Percentiles rank a stretch among this genome's conserved stretches.
phyloP scores from a whole-genome alignment of 495 filamentous ascomycete species.

The Usnea hakonensis region DNA sequence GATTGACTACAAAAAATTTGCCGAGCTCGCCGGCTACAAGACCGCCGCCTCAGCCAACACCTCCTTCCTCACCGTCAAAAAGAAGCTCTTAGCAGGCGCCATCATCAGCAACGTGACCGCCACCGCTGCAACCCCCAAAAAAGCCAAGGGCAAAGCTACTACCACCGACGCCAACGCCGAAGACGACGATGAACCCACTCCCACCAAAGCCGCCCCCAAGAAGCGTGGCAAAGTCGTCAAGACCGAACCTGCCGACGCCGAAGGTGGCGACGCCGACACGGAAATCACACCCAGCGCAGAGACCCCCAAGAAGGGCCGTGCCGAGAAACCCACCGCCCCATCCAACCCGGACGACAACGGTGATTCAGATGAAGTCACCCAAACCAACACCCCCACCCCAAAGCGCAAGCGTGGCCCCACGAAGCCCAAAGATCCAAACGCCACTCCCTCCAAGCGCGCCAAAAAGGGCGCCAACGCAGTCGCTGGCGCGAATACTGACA shows the following conservation, averaged over 20 bases:
- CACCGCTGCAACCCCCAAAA: background rate
- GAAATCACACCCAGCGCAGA: constrained; percentile 1
- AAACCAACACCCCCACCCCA: background rate
- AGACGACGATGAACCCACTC: background rate
- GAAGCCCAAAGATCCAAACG: constrained; percentile 5
- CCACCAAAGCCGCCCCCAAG: constrained; percentile 1
- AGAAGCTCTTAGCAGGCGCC: constrained; percentile 21
- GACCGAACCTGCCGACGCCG: background rate
- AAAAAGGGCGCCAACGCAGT: background rate
- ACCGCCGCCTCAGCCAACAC: constrained; percentile 30
- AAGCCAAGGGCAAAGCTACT: background rate
- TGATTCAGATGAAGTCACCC: background rate
- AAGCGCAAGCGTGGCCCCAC: constrained; percentile 4
- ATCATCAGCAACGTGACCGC: background rate
- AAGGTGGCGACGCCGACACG: constrained; percentile 1
- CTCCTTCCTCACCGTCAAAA: constrained; percentile 26
- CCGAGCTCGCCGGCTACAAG: constrained; percentile 30
- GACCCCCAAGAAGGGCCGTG: constrained; percentile 7
- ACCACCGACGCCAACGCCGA: background rate
- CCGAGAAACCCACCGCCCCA: background rate
- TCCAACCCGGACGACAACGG: background rate
- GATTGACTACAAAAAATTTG: constrained; percentile 37
- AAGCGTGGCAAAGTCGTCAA: constrained; percentile 9
- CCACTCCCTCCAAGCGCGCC: constrained; percentile 8
- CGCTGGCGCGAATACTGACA: background rate